Evolutionary conservation across 1,284 basidiomycete species (phyloP).

Genomic region (Leccinum variabile): DNA sequence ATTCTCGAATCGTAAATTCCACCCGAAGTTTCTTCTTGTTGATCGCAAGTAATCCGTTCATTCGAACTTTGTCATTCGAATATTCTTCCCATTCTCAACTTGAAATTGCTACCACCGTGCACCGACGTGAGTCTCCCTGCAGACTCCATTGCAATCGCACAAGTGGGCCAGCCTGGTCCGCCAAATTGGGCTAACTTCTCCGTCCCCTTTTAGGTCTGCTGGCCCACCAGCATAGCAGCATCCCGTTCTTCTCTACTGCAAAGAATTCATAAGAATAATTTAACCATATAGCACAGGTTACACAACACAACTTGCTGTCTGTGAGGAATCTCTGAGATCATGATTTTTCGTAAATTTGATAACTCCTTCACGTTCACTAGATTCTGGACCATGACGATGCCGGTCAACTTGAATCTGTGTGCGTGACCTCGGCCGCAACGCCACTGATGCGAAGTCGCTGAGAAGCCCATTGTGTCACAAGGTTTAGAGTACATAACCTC

Average conservation of each 20-base stretch:
- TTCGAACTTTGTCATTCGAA: too few species aligned
- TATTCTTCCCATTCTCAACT: too few species aligned
- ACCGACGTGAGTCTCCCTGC: too few species aligned
- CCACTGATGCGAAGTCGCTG: not conserved
- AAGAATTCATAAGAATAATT: not conserved
- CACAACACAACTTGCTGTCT: not conserved
- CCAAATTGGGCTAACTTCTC: not conserved
- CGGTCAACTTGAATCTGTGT: not conserved
- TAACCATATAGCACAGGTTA: not conserved
- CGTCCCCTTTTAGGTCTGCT: not conserved
- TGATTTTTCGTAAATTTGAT: not conserved
- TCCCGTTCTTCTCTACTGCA: not conserved
- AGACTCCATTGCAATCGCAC: too few species aligned
- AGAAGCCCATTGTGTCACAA: not conserved
- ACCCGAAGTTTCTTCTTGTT: too few species aligned
- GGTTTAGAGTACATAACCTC: not conserved
- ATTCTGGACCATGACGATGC: not conserved
- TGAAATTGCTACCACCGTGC: too few species aligned
- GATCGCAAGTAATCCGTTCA: too few species aligned
- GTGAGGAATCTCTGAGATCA: not conserved
- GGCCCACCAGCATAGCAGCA: too few species aligned
- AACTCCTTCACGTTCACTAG: not conserved
- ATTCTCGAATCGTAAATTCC: not conserved
- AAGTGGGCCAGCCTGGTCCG: not conserved
- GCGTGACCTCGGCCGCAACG: not conserved